Percentiles rank a stretch among this genome's conserved stretches.
These are phyloP conservation scores for Trametes meyenii DNA, from an alignment of 768 basidiomycete species.

Conservation along the genomic window DNA sequence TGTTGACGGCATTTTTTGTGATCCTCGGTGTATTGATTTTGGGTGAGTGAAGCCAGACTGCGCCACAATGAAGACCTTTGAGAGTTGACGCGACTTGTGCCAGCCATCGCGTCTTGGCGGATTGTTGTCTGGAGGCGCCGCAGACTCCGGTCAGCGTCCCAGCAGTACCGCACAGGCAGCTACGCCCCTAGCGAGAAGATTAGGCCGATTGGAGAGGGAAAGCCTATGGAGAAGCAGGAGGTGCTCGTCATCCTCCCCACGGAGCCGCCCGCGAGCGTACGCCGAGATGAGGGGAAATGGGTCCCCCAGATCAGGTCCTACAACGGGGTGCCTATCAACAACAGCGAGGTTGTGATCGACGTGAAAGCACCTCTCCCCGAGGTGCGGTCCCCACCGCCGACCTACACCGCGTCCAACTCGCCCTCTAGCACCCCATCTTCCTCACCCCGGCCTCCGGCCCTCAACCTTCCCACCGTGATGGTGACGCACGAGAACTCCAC, in stretches of 20 bases:
- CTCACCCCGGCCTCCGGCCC: slow-evolving; percentile 20
- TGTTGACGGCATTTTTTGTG: slow-evolving; percentile 23
- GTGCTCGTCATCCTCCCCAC: slow-evolving; percentile 24
- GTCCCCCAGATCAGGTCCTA: slow-evolving; percentile 13
- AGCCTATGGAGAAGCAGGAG: slow-evolving; percentile 20
- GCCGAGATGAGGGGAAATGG: slow-evolving; percentile 16
- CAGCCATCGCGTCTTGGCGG: slow-evolving; percentile 26
- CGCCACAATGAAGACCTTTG: background rate
- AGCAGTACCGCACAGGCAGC: slow-evolving; percentile 21
- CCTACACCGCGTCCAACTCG: slow-evolving; percentile 19
- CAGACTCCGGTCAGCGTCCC: slow-evolving; percentile 19
- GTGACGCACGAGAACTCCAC: slow-evolving; percentile 15
- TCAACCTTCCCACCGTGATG: slow-evolving; percentile 20
- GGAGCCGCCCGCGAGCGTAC: slow-evolving; percentile 20
- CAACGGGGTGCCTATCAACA: background rate
- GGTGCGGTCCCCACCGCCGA: slow-evolving; percentile 23
- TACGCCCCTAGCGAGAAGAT: slow-evolving; percentile 23
- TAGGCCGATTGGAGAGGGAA: slow-evolving; percentile 19
- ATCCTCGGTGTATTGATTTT: slow-evolving; percentile 24
- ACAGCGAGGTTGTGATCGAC: slow-evolving; percentile 3
- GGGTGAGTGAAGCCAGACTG: slow-evolving; percentile 12
- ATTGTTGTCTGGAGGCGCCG: slow-evolving; percentile 25
- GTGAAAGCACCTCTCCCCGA: slow-evolving; percentile 9
- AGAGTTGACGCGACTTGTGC: background rate
- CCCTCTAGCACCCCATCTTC: slow-evolving; percentile 15